A percentile compares a stretch with the other conserved stretches of the same genome.
Evolutionary conservation across 31 red algal genomes (phyloP).

Genomic region (Bonnemaisonia californica): DNA sequence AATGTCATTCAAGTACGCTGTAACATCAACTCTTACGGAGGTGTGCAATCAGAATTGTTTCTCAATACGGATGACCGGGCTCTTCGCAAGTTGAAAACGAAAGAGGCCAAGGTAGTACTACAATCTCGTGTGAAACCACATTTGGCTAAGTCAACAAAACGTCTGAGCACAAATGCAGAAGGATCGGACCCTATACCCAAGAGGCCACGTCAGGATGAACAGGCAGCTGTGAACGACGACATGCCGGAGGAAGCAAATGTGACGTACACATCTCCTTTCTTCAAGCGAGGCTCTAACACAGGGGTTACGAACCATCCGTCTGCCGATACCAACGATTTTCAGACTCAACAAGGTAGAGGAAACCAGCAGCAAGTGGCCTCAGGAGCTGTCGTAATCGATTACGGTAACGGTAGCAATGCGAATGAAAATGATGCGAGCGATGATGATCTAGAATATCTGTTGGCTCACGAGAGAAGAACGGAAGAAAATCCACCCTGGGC

Average conservation of each 20-base stretch:
- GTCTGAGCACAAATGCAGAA: background rate
- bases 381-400: constrained; percentile 32
- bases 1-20: constrained; percentile 50
- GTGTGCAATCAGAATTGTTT: constrained; percentile 61
- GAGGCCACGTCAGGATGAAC: background rate
- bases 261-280: constrained; percentile 44
- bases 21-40: constrained; percentile 80
- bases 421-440: background rate
- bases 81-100: constrained; percentile 32
- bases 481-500: background rate
- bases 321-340: background rate
- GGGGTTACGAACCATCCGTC: background rate
- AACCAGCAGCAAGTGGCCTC: background rate
- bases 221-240: background rate
- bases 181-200: background rate
- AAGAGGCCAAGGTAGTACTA: constrained; percentile 21
- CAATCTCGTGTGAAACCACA: constrained; percentile 34
- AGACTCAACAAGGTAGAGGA: background rate
- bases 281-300: background rate
- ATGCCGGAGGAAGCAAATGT: background rate
- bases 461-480: background rate
- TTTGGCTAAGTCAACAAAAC: background rate
- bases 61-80: constrained; percentile 20
- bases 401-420: constrained; percentile 6
- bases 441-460: background rate